phyloP scores from a whole-genome alignment of 2,329 filamentous ascomycete species.

The Talaromyces sp. region DNA sequence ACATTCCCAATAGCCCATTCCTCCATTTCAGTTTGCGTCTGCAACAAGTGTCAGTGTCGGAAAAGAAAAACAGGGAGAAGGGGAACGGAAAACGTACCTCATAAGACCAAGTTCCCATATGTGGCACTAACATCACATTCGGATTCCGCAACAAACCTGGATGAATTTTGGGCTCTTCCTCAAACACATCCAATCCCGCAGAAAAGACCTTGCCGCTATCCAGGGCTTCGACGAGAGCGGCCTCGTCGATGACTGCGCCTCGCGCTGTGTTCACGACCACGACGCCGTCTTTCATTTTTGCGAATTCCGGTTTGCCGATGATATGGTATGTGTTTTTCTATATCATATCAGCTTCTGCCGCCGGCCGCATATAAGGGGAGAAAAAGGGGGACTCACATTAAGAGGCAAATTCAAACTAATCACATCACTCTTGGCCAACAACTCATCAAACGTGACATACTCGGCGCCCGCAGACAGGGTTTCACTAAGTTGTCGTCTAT shows the following conservation, averaged over 20 bases:
- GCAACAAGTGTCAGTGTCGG: background rate
- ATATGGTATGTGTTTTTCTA: slow-evolving; percentile 69
- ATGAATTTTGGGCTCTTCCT: slow-evolving; percentile 75
- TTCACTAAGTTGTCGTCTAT: slow-evolving; percentile 61
- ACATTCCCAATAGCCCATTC: slow-evolving; percentile 73
- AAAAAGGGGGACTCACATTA: slow-evolving; percentile 59
- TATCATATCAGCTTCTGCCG: background rate
- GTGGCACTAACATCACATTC: slow-evolving; percentile 72
- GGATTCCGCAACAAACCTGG: slow-evolving; percentile 69
- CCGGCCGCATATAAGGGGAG: background rate
- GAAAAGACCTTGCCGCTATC: slow-evolving; percentile 67
- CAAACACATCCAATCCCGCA: slow-evolving; percentile 77
- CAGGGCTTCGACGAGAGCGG: slow-evolving; percentile 71
- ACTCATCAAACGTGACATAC: slow-evolving; percentile 66
- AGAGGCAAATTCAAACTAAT: slow-evolving; percentile 77
- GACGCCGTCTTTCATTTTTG: slow-evolving; percentile 73
- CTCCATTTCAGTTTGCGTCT: slow-evolving; percentile 65
- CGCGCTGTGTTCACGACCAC: slow-evolving; percentile 81
- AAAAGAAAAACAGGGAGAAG: background rate
- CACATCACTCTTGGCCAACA: slow-evolving; percentile 70
- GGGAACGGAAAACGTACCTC: slow-evolving; percentile 47
- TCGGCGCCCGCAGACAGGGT: slow-evolving; percentile 47
- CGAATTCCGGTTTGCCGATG: slow-evolving; percentile 69
- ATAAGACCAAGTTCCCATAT: slow-evolving; percentile 81
- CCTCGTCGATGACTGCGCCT: slow-evolving; percentile 79